Evolutionary conservation across 805 yeast species (phyloP).

Genomic region (Geotrichum ghanense): DNA sequence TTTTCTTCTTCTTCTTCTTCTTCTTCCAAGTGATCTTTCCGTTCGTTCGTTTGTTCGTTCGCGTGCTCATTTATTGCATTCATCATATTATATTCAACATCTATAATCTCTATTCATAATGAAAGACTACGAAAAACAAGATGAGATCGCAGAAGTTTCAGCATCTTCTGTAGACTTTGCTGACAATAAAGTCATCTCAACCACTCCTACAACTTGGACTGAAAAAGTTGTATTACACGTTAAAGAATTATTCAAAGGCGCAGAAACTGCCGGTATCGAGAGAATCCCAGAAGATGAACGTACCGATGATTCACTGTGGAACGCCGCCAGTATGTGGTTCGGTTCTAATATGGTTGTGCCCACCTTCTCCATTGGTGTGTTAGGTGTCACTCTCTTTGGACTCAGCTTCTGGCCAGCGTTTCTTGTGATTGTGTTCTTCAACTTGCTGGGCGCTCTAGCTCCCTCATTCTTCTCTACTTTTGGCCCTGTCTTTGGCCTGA

Average conservation of each 20-base stretch:
- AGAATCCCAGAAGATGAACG: slow-evolving; percentile 70
- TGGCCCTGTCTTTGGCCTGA: slow-evolving; percentile 75
- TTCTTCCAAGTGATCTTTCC: too few relatives aligned
- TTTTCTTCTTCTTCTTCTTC: too few relatives aligned
- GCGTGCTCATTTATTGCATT: too few relatives aligned
- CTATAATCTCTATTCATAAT: background rate
- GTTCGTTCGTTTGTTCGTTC: too few relatives aligned
- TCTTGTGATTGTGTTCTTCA: slow-evolving; percentile 60
- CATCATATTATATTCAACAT: too few relatives aligned
- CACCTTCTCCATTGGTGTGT: slow-evolving; percentile 65
- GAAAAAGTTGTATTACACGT: background rate
- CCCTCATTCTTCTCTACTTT: slow-evolving; percentile 76
- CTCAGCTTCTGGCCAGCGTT: slow-evolving; percentile 66
- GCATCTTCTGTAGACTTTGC: background rate
- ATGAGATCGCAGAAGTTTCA: background rate
- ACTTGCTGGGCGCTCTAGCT: slow-evolving; percentile 57
- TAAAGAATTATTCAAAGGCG: slow-evolving; percentile 7
- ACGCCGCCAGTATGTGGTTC: slow-evolving; percentile 82
- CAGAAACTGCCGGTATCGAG: slow-evolving; percentile 69
- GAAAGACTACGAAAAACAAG: background rate
- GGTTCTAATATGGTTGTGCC: slow-evolving; percentile 85
- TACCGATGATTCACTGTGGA: slow-evolving; percentile 49
- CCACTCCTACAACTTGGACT: background rate
- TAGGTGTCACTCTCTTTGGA: slow-evolving; percentile 52
- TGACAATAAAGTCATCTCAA: too few relatives aligned